Percentiles rank a stretch among this genome's conserved stretches.
Conservation (phyloP, 352 stramenopile genomes). For the Phytophthora litchii region DNA sequence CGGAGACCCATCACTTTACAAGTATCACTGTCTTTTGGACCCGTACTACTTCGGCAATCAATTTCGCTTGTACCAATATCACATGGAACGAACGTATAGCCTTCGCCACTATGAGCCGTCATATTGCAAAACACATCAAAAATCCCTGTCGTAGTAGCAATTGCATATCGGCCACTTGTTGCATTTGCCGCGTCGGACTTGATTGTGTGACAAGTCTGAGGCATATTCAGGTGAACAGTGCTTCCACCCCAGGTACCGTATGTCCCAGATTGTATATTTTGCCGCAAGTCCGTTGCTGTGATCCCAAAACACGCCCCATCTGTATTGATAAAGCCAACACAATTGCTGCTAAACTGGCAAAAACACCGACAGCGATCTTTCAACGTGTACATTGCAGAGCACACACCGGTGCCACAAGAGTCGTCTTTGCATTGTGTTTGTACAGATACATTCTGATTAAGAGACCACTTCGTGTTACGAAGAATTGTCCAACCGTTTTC, state of each 20-base stretch:
- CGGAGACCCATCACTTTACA: constrained; percentile 60
- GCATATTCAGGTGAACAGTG: constrained; percentile 60
- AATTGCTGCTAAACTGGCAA: constrained; percentile 41
- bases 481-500: constrained; percentile 53
- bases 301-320: constrained; percentile 50
- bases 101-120: constrained; percentile 48
- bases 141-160: constrained; percentile 49
- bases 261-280: constrained; percentile 36
- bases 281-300: constrained; percentile 40
- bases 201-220: constrained; percentile 56
- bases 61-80: constrained; percentile 39
- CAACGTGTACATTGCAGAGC: constrained; percentile 35
- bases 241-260: constrained; percentile 35
- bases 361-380: constrained; percentile 52
- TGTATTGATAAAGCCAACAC: constrained; percentile 47
- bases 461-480: constrained; percentile 41
- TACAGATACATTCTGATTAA: constrained; percentile 39
- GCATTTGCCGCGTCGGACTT: constrained; percentile 42
- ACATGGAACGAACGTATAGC: constrained; percentile 63
- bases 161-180: constrained; percentile 44
- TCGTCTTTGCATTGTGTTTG: constrained; percentile 32
- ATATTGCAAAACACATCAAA: constrained; percentile 63
- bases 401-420: constrained; percentile 37
- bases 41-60: constrained; percentile 35
- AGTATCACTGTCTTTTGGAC: constrained; percentile 47